phyloP scores from a whole-genome alignment of 1,139 yeast genomes.

The Candida mesenterica region DNA sequence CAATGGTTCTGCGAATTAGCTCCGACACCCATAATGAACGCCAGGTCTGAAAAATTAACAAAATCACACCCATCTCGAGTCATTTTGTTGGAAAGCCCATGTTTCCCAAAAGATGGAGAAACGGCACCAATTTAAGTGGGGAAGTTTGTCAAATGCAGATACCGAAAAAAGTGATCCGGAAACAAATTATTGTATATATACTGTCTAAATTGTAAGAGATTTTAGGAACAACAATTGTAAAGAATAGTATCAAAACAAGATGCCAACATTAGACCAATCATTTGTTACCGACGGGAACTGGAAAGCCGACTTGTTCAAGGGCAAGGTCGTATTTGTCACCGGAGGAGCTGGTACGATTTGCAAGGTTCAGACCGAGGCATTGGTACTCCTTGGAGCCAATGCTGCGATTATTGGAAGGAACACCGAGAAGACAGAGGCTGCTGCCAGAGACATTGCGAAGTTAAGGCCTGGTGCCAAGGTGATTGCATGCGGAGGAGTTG shows the following conservation, averaged over 20 bases:
- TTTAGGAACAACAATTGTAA: too few species aligned
- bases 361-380: constrained; percentile 26
- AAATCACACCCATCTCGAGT: too few species aligned
- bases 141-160: too few species aligned
- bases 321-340: constrained; percentile 55
- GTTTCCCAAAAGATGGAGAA: too few species aligned
- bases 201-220: too few species aligned
- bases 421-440: constrained; percentile 30
- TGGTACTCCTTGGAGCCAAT: constrained; percentile 27
- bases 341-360: constrained; percentile 31
- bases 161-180: too few species aligned
- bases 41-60: too few species aligned
- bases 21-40: too few species aligned
- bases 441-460: constrained; percentile 59
- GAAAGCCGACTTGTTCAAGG: constrained; percentile 67
- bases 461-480: constrained; percentile 24
- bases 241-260: too few species aligned
- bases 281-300: constrained; percentile 30
- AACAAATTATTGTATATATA: too few species aligned
- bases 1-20: background rate
- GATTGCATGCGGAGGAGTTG: constrained; percentile 19
- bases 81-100: too few species aligned
- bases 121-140: too few species aligned
- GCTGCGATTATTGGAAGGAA: constrained; percentile 29
- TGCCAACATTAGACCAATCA: constrained; percentile 24